Base-by-base conservation (phyloP, 1,284 basidiomycete species). In the Rhizoctonia solani region DNA sequence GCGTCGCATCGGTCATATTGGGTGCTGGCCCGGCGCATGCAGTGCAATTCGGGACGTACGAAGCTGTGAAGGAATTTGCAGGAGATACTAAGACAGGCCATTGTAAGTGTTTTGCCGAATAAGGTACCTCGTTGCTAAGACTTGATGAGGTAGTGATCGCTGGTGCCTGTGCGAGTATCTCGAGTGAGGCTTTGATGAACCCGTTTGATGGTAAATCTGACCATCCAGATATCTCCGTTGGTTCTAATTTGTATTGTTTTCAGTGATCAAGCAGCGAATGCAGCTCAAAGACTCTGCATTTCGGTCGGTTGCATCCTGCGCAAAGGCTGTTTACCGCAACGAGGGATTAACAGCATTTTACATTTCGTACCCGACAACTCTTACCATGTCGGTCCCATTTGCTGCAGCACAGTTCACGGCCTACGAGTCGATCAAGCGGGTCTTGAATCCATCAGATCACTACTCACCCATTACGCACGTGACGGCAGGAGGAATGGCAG, bases 221-320 rank as follows among this genome's bases (percentile, higher is more conserved):
- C 50, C 29, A 27, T 29, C 23, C 9, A 0, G 19, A 65, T 1
- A 1, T 23, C 4, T 29, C 21, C 54, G 53, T 59, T 37, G 46
- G 44, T 14, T 69, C 29, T 34, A 30, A 68, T 67, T n/a, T n/a
- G n/a, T 29, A 72, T 72, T 71, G 29, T 59, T 53, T 52, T 63
- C 76, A 96, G 96, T 99, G 72, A 93, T 99, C 81, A 99, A 99
- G 80, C 96, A 99, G 81, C 88, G 96, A 59, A 98, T 99, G 97
- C 96, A 99, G 79, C 84, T 99, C 68, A 93, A 94, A 78, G 87
- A 92, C 75, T 98, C 95, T 9, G 83, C 89, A 74, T 93, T 94
- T 79, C 88, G 89, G 66, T 92, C 90, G 44, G 92, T 97, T 41
- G 75, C 87, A 72, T 85, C 85, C 27, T 95, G 94, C 74, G 93